These are phyloP conservation scores for Mycena olivaceomarginata DNA, from an alignment of 768 basidiomycete species.

Conservation along the genomic window DNA sequence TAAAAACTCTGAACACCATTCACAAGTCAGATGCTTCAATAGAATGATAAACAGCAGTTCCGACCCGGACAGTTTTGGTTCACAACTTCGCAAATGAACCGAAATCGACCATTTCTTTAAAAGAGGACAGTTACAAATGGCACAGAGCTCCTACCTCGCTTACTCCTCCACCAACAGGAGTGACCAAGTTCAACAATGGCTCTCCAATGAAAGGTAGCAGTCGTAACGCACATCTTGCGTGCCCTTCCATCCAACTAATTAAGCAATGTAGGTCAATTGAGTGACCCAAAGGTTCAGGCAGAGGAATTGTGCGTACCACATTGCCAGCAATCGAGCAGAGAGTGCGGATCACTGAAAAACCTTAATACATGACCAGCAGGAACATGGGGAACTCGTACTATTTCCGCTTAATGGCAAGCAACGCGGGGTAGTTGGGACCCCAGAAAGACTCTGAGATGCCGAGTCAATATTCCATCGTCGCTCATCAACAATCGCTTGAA, in stretches of 20 bases:
- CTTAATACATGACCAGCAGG: not conserved
- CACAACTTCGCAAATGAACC: no score
- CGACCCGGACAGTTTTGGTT: no score
- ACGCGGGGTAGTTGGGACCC: not conserved
- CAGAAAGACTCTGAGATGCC: not conserved
- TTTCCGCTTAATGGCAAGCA: not conserved
- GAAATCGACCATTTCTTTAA: no score
- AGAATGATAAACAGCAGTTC: no score
- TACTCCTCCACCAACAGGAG: no score
- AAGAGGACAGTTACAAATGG: no score
- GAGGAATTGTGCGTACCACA: not conserved
- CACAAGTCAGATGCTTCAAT: no score
- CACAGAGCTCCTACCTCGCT: no score
- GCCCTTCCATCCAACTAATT: not conserved
- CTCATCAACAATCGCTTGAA: not conserved
- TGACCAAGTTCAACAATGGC: no score
- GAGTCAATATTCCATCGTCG: not conserved
- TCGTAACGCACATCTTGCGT: not conserved
- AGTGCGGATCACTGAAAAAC: not conserved
- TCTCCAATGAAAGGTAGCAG: not conserved
- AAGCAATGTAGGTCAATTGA: no score
- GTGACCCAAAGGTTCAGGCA: no score
- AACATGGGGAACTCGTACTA: not conserved
- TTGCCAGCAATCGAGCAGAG: not conserved
- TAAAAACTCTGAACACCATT: no score